Base-by-base conservation (phyloP, 257 asterid genomes). In the Knoxia roxburghii region DNA sequence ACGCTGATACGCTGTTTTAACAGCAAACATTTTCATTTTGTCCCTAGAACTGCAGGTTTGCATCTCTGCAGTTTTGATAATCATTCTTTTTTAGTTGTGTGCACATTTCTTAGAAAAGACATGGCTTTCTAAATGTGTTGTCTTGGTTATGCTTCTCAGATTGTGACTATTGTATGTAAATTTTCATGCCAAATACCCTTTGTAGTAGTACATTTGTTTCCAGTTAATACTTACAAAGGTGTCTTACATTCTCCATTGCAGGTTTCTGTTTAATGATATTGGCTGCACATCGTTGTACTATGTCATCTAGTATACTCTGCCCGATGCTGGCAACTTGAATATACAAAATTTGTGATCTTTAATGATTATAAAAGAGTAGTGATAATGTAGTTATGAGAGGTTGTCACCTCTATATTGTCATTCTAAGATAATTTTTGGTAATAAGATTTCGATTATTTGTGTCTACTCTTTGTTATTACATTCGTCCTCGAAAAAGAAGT, bases 201-300 rank as follows among this genome's bases (percentile, higher is more conserved):
- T n/a, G n/a, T n/a, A n/a, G n/a, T n/a, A n/a, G n/a, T n/a, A n/a
- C n/a, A n/a, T n/a, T 15, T 30, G 27, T 39, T 29, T 56, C 2
- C 15, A 54, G 46, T 0, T 5, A 23, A 51, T 33, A 26, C 35
- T 51, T 33, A n/a, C 24, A 35, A n/a, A n/a, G 51, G 27, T 15
- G 23, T 39, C 20, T 1, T 41, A 2, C 49, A 2, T 59, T 69
- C 64, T 53, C 32, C 49, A 43, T 41, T 67, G 50, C 86, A 83
- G 84, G 80, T 75, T 66, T 61, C 64, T n/a, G n/a, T n/a, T n/a
- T n/a, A n/a, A 73, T 70, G 60, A 27, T 68, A 62, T 45, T 24
- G 53, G 72, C 55, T 23, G 64, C 41, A 37, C 13, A 53, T 18
- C 27, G 26, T 37, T 63, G 62, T 73, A 54, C 43, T 51, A 67